Percentiles rank a stretch among this genome's conserved stretches.
phyloP scores from a whole-genome alignment of 2,329 filamentous ascomycete species.

The Beauveria australis region DNA sequence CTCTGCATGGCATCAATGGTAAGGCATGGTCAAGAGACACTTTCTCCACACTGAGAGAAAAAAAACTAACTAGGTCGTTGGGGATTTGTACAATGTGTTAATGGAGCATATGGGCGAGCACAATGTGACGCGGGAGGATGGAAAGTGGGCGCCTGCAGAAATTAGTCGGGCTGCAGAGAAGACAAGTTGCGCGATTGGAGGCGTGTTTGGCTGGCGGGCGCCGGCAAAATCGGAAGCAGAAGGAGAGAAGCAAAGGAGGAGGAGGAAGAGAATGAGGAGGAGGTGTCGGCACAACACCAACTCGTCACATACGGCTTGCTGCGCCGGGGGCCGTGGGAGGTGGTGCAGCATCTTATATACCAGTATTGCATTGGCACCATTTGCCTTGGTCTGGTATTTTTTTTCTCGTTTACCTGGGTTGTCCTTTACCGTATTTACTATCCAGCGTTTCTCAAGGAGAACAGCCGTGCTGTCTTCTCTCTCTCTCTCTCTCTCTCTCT shows the following conservation, averaged over 20 bases:
- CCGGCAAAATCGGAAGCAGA: neutral
- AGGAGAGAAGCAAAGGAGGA: neutral
- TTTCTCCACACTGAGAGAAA: no score
- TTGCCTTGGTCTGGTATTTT: neutral
- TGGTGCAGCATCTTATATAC: neutral
- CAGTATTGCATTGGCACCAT: neutral
- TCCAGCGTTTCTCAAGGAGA: neutral
- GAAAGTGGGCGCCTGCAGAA: slow-evolving; percentile 6
- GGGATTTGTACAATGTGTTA: no score
- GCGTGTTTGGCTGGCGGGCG: neutral
- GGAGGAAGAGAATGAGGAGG: no score
- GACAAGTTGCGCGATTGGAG: neutral
- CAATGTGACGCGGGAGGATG: neutral
- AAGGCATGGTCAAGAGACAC: no score
- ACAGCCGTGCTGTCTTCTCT: neutral
- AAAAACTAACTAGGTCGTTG: no score
- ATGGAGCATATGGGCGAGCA: no score
- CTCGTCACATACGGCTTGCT: neutral
- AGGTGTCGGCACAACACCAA: neutral
- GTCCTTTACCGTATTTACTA: no score
- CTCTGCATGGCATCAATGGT: no score
- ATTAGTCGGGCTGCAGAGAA: neutral
- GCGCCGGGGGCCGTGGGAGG: neutral
- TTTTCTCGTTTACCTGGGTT: no score
- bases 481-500: no score